phyloP scores from a whole-genome alignment of 2,329 filamentous ascomycete species.

The Xylariomycetidae sp. region DNA sequence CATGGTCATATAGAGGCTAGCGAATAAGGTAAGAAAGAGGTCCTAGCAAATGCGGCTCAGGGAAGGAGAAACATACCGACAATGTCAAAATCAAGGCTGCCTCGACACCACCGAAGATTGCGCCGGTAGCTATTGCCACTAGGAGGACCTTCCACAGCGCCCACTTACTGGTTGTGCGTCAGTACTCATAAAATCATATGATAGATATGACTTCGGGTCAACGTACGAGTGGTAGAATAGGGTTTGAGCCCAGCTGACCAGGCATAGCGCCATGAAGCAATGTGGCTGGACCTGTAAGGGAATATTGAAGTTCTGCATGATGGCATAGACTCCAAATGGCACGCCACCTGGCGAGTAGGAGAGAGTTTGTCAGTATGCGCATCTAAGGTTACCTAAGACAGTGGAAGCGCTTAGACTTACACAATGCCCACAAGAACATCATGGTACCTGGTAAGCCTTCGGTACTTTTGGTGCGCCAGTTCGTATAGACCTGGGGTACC shows the following conservation, averaged over 20 bases:
- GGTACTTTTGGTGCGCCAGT: constrained; percentile 54
- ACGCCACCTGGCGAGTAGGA: constrained; percentile 26
- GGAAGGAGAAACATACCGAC: constrained; percentile 31
- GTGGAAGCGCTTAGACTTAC: constrained; percentile 25
- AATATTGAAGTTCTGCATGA: constrained; percentile 36
- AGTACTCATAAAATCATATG: background rate
- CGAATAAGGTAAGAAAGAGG: constrained; percentile 4
- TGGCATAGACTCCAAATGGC: constrained; percentile 34
- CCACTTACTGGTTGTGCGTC: constrained; percentile 33
- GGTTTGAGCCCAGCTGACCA: constrained; percentile 33
- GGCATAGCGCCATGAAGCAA: constrained; percentile 32
- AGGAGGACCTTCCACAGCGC: constrained; percentile 38
- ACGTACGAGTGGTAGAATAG: constrained; percentile 28
- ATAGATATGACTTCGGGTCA: background rate
- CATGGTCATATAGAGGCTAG: constrained; percentile 47
- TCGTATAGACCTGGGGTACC: constrained; percentile 48
- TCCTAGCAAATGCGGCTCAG: background rate
- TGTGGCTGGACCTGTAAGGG: constrained; percentile 39
- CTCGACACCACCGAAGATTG: constrained; percentile 47
- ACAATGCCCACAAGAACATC: constrained; percentile 59
- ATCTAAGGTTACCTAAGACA: too few species aligned
- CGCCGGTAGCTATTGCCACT: constrained; percentile 32
- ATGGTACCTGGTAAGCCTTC: constrained; percentile 54
- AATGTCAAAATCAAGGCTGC: constrained; percentile 51
- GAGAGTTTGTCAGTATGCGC: background rate